Conservation (phyloP, 495 filamentous ascomycete genomes). For the Evernia prunastri region DNA sequence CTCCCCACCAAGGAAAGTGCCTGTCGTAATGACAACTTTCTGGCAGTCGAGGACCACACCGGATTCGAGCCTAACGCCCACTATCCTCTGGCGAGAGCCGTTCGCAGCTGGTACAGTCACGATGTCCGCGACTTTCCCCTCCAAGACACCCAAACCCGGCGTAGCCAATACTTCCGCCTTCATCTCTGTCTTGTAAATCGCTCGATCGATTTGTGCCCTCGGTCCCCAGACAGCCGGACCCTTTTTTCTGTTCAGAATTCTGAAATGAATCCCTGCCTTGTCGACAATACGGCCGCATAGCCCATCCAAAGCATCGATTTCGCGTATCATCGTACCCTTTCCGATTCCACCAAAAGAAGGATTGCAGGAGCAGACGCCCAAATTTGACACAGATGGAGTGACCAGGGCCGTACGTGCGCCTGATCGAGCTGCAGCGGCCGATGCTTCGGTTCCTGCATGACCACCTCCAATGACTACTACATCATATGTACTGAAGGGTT, state of each 20-base stretch:
- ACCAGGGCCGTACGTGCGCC: constrained; percentile 87
- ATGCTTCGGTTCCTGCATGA: constrained; percentile 92
- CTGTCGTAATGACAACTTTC: constrained; percentile 89
- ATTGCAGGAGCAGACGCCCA: constrained; percentile 96
- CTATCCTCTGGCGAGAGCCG: constrained; percentile 62
- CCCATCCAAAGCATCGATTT: constrained; percentile 93
- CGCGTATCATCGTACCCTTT: constrained; percentile 94
- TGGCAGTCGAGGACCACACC: constrained; percentile 76
- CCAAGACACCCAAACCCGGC: constrained; percentile 67
- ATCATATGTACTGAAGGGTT: constrained; percentile 62
- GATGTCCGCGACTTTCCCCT: constrained; percentile 89
- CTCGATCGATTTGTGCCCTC: constrained; percentile 90
- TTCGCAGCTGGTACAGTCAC: constrained; percentile 47
- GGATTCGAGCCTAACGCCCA: constrained; percentile 77
- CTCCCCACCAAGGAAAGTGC: constrained; percentile 91
- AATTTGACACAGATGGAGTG: constrained; percentile 76
- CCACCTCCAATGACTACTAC: constrained; percentile 94
- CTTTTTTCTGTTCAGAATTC: constrained; percentile 78
- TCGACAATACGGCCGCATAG: constrained; percentile 85
- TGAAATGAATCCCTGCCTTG: constrained; percentile 89
- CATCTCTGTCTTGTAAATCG: constrained; percentile 88
- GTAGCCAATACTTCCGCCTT: constrained; percentile 74
- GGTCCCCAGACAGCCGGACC: constrained; percentile 97
- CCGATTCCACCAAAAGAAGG: constrained; percentile 96
- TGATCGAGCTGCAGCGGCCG: constrained; percentile 82